These are phyloP conservation scores for Macrophomina tecta DNA, from an alignment of 2,329 filamentous ascomycete genomes.

Conservation along the genomic window DNA sequence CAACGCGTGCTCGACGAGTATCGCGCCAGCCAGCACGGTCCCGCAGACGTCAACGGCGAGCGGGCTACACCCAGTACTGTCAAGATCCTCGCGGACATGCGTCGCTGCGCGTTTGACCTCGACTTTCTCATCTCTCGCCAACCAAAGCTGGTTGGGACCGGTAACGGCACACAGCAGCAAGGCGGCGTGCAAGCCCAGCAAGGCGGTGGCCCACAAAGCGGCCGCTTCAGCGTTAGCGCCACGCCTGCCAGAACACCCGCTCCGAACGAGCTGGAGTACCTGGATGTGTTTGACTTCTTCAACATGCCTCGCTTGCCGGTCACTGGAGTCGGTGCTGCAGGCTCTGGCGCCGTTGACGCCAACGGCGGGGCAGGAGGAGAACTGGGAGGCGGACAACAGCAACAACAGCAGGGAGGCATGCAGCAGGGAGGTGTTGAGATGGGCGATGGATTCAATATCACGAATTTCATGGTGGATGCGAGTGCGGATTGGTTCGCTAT, in stretches of 20 bases:
- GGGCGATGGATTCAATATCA: constrained; percentile 67
- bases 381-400: constrained; percentile 18
- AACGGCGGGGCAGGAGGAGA: neutral
- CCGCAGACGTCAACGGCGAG: constrained; percentile 49
- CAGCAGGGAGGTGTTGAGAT: constrained; percentile 3
- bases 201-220: neutral
- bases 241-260: constrained; percentile 64
- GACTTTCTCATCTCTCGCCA: constrained; percentile 89
- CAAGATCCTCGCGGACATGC: constrained; percentile 88
- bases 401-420: neutral
- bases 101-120: constrained; percentile 85
- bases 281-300: constrained; percentile 95
- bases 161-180: neutral
- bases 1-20: constrained; percentile 87
- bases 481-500: constrained; percentile 76
- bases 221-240: constrained; percentile 40
- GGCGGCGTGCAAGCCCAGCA: constrained; percentile 1
- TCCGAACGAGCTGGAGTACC: constrained; percentile 83
- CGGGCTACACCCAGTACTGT: constrained; percentile 77
- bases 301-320: constrained; percentile 77
- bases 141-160: constrained; percentile 52
- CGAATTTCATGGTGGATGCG: constrained; percentile 77
- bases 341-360: constrained; percentile 17
- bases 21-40: constrained; percentile 67
- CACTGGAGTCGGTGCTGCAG: constrained; percentile 38